phyloP scores from a whole-genome alignment of 257 asterid species.

The Fraxinus americana region DNA sequence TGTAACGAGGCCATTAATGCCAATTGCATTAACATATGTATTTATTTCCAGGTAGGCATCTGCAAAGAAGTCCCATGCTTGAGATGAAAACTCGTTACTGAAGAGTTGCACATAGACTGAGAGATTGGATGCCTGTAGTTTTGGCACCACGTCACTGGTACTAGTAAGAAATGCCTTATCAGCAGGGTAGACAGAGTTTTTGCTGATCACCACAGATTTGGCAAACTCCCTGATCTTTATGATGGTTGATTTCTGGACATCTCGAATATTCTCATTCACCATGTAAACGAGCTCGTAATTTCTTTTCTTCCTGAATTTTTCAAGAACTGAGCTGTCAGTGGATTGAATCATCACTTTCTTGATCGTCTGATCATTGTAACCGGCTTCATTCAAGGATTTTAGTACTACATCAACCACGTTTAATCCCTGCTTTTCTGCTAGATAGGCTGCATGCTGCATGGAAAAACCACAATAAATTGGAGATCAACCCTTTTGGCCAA shows the following conservation, averaged over 20 bases:
- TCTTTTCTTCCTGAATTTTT: constrained; percentile 42
- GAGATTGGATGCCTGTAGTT: constrained; percentile 54
- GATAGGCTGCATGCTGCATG: constrained; percentile 73
- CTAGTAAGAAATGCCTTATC: constrained; percentile 31
- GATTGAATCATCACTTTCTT: constrained; percentile 70
- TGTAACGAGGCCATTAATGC: constrained; percentile 61
- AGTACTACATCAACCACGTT: constrained; percentile 60
- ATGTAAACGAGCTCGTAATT: constrained; percentile 66
- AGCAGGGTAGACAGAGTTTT: constrained; percentile 52
- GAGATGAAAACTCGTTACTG: constrained; percentile 76
- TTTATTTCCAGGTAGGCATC: constrained; percentile 76
- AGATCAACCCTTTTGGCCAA: background rate
- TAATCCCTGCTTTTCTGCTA: constrained; percentile 68
- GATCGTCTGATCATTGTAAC: constrained; percentile 49
- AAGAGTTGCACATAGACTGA: constrained; percentile 61
- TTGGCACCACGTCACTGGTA: constrained; percentile 50
- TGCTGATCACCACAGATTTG: constrained; percentile 61
- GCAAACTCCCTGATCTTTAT: constrained; percentile 61
- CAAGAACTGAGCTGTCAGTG: constrained; percentile 63
- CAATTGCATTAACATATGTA: constrained; percentile 24
- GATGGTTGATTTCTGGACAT: constrained; percentile 60
- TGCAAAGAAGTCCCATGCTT: constrained; percentile 83
- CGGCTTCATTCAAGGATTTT: constrained; percentile 48
- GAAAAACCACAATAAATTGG: background rate
- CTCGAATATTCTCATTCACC: constrained; percentile 51